phyloP scores from a whole-genome alignment of 225 moss, liverwort and hornwort species.

The Thuidium tamariscinum region DNA sequence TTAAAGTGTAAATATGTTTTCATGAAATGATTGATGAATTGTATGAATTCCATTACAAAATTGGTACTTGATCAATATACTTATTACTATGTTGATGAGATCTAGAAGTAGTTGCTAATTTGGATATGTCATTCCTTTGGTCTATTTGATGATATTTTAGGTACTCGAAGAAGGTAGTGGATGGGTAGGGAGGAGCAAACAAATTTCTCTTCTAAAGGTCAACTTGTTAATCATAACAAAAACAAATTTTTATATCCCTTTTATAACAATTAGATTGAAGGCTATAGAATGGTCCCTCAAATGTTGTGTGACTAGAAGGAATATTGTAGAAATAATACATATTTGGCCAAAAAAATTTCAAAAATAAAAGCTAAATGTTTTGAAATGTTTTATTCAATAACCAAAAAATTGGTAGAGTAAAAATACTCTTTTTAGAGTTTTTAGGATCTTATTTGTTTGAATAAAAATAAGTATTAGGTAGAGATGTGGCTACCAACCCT shows the following conservation, averaged over 20 bases:
- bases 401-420: rapidly evolving
- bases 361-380: neutral
- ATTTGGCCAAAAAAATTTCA: too few species aligned
- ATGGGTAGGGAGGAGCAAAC: slow-evolving; percentile 23
- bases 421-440: neutral
- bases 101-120: neutral
- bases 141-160: neutral
- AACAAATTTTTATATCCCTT: neutral
- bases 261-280: neutral
- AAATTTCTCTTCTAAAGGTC: slow-evolving; percentile 29
- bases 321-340: rapidly evolving
- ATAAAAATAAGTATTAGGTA: neutral
- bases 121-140: neutral
- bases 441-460: rapidly evolving
- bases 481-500: rapidly evolving
- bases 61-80: neutral
- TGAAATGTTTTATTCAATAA: rapidly evolving
- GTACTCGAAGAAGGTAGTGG: slow-evolving; percentile 18
- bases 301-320: rapidly evolving
- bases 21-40: neutral
- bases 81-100: neutral
- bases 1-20: neutral
- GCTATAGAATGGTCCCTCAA: rapidly evolving
- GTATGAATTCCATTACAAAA: neutral
- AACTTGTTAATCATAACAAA: neutral